These are phyloP conservation scores for Boletus edulis DNA, from an alignment of 768 basidiomycete species.

Conservation along the genomic window DNA sequence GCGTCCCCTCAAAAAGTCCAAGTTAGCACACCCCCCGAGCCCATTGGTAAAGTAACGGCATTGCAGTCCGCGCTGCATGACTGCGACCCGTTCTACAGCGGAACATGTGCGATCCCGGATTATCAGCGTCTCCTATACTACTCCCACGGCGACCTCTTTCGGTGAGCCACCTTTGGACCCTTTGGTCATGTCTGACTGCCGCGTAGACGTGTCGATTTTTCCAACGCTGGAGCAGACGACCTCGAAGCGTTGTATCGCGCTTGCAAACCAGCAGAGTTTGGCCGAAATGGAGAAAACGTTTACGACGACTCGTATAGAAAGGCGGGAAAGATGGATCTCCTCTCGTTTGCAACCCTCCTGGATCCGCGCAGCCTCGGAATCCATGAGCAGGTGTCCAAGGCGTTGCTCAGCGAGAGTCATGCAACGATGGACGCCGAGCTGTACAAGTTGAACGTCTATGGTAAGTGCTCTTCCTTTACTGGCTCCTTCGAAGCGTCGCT, in stretches of 20 bases:
- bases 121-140: conserved; percentile 1
- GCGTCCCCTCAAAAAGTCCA: neutral
- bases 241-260: too few species aligned
- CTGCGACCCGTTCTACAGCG: neutral
- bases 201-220: too few species aligned
- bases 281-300: neutral
- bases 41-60: neutral
- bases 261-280: conserved; percentile 9
- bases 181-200: neutral
- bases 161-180: neutral
- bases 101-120: neutral
- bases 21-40: neutral
- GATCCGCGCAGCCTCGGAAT: conserved; percentile 2
- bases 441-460: conserved; percentile 47
- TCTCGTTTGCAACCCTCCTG: conserved; percentile 28
- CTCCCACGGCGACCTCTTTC: neutral
- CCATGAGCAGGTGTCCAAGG: neutral
- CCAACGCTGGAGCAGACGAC: too few species aligned
- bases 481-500: too few species aligned
- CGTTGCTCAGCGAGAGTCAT: neutral
- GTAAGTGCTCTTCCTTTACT: conserved; percentile 18
- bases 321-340: conserved; percentile 43
- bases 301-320: conserved; percentile 31
- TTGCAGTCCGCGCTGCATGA: neutral
- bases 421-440: conserved; percentile 26